A percentile compares a stretch with the other conserved stretches of the same genome.
Evolutionary conservation across 2,329 filamentous ascomycete species (phyloP).

Genomic region (Penicillium palitans): DNA sequence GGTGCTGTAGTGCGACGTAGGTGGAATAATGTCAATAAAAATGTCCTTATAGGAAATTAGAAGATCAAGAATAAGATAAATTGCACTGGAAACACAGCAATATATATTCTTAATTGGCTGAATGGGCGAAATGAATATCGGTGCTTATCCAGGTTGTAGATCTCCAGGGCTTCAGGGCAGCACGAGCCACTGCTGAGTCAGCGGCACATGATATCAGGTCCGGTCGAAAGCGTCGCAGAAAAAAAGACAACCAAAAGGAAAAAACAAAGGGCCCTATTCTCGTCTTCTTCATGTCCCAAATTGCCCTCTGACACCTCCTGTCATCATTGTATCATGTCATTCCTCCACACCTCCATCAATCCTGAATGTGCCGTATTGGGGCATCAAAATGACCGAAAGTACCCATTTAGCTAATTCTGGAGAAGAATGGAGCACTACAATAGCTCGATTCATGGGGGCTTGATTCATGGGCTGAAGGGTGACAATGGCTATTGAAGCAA

Average conservation of each 20-base stretch:
- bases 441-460: conserved; percentile 10
- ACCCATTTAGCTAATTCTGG: background rate
- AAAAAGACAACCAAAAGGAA: conserved; percentile 25
- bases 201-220: conserved; percentile 33
- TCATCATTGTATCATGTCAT: conserved; percentile 14
- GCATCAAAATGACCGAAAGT: conserved; percentile 2
- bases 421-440: conserved; percentile 1
- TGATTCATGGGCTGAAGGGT: conserved; percentile 6
- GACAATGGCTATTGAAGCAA: conserved; percentile 15
- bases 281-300: conserved; percentile 23
- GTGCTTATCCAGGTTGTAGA: background rate
- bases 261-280: conserved; percentile 18
- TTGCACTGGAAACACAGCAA: background rate
- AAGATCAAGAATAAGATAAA: background rate
- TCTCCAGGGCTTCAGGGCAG: background rate
- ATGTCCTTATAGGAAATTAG: background rate
- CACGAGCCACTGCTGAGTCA: conserved; percentile 24
- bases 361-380: background rate
- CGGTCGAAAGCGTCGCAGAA: conserved; percentile 26
- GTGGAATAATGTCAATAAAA: background rate
- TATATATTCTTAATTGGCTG: too few species aligned
- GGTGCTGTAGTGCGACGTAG: background rate
- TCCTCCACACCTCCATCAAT: conserved; percentile 1
- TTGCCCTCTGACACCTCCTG: conserved; percentile 28
- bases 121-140: background rate